Evolutionary conservation across 768 basidiomycete species (phyloP).

Genomic region (Amanita fuliginea): DNA sequence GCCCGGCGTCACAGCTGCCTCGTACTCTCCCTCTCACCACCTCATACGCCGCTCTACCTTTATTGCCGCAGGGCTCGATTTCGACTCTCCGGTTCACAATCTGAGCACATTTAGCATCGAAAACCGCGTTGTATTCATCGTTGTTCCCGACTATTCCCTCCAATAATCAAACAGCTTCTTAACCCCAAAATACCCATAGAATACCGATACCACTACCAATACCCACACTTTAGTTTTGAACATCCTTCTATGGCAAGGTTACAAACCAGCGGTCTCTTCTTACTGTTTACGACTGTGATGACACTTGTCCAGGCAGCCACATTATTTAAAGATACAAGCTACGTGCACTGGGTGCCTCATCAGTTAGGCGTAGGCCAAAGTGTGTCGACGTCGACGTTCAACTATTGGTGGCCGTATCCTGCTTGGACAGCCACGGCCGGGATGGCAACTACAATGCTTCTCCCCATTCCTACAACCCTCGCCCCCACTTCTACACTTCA

Average conservation of each 20-base stretch:
- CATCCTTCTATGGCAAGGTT: neutral
- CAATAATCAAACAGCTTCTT: constrained; percentile 9
- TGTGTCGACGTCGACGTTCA: constrained; percentile 16
- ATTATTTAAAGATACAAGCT: neutral
- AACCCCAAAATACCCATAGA: neutral
- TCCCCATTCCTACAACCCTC: neutral
- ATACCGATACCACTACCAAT: neutral
- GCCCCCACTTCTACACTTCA: neutral
- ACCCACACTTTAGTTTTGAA: neutral
- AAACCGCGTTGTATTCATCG: constrained; percentile 37
- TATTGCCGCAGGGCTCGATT: constrained; percentile 62
- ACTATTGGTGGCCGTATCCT: constrained; percentile 29
- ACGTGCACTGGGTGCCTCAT: neutral
- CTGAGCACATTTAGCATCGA: constrained; percentile 54
- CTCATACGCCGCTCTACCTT: constrained; percentile 71
- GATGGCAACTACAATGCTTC: neutral
- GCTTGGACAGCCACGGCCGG: constrained; percentile 9
- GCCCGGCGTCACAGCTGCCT: constrained; percentile 62
- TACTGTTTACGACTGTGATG: neutral
- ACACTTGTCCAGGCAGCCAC: neutral
- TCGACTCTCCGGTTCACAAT: constrained; percentile 52
- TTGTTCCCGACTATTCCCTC: constrained; percentile 26
- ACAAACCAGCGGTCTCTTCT: neutral
- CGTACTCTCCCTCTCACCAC: constrained; percentile 64
- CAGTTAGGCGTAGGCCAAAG: constrained; percentile 5